phyloP scores from a whole-genome alignment of 2,329 filamentous ascomycete genomes.

The Phaeoacremonium minimum region DNA sequence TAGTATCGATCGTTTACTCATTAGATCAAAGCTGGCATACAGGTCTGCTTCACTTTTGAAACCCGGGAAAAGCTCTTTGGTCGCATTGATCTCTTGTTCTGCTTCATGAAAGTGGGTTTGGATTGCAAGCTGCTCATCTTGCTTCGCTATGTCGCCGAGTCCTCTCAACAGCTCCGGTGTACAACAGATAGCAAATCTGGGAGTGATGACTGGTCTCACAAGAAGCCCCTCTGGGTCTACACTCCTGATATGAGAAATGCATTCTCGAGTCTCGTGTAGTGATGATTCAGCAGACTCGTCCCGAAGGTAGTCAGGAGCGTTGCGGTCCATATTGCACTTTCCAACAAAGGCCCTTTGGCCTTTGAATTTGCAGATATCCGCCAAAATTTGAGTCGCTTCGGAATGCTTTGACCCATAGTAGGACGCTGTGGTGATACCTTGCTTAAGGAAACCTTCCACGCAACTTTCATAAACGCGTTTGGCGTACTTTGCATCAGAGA shows the following conservation, averaged over 20 bases:
- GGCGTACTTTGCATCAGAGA: constrained; percentile 50
- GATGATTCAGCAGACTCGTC: constrained; percentile 43
- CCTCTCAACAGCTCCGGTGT: constrained; percentile 47
- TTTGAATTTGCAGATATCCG: constrained; percentile 44
- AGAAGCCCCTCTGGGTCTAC: constrained; percentile 39
- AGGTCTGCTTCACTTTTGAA: constrained; percentile 55
- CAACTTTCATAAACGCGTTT: constrained; percentile 43
- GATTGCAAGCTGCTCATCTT: constrained; percentile 47
- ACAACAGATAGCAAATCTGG: constrained; percentile 60
- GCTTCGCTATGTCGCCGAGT: constrained; percentile 46
- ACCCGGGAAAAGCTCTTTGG: constrained; percentile 48
- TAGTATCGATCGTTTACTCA: constrained; percentile 53
- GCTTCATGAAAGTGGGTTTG: constrained; percentile 68
- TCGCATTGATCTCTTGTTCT: constrained; percentile 53
- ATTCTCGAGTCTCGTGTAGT: constrained; percentile 40
- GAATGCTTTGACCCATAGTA: constrained; percentile 56
- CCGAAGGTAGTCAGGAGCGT: constrained; percentile 48
- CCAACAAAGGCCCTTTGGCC: constrained; percentile 58
- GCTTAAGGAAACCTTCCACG: constrained; percentile 53
- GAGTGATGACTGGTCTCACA: constrained; percentile 48
- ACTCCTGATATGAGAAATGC: constrained; percentile 39
- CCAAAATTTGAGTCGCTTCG: constrained; percentile 52
- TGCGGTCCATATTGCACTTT: constrained; percentile 60
- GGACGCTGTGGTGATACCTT: constrained; percentile 58
- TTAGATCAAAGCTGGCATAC: constrained; percentile 50